Percentiles rank a stretch among this genome's conserved stretches.
Evolutionary conservation across 139 green algal species (phyloP).

Genomic region (Chlorella sorokiniana): DNA sequence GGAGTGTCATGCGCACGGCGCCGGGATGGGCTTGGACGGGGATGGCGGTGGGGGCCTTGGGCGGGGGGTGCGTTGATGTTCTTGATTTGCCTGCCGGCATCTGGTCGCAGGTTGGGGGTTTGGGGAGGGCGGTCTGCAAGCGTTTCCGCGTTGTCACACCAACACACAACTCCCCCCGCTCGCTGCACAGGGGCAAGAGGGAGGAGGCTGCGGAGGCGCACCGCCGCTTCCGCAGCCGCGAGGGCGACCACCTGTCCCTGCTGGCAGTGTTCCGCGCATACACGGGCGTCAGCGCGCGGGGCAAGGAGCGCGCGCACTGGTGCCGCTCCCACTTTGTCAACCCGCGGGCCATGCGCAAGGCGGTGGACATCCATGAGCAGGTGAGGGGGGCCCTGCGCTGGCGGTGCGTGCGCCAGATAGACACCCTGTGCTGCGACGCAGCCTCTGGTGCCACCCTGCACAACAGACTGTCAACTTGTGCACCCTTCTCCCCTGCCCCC

Average conservation of each 20-base stretch:
- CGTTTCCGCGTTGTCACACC: background rate
- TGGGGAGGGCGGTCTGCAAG: background rate
- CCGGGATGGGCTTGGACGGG: too few relatives aligned
- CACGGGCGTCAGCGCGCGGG: constrained; percentile 36
- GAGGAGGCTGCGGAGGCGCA: constrained; percentile 66
- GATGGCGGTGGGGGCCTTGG: too few relatives aligned
- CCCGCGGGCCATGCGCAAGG: constrained; percentile 70
- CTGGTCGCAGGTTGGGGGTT: too few relatives aligned
- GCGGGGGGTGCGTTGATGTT: too few relatives aligned
- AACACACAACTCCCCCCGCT: background rate
- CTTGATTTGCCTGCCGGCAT: too few relatives aligned
- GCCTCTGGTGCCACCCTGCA: background rate
- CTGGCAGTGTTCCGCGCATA: constrained; percentile 72
- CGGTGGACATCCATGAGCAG: constrained; percentile 75
- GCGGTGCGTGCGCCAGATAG: too few relatives aligned
- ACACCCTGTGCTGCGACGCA: too few relatives aligned
- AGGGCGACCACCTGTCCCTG: constrained; percentile 85
- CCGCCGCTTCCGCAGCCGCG: constrained; percentile 60
- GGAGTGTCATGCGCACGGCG: too few relatives aligned
- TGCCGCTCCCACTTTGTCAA: constrained; percentile 58
- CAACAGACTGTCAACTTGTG: background rate
- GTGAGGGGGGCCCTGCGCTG: constrained; percentile 63
- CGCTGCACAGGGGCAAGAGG: constrained; percentile 56
- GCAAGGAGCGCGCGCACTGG: constrained; percentile 34
- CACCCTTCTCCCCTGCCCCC: background rate